Evolutionary conservation across 1,284 basidiomycete genomes (phyloP), one percentile per base, ranked within the genome.

Genomic region (Cutaneotrichosporon sp.): DNA sequence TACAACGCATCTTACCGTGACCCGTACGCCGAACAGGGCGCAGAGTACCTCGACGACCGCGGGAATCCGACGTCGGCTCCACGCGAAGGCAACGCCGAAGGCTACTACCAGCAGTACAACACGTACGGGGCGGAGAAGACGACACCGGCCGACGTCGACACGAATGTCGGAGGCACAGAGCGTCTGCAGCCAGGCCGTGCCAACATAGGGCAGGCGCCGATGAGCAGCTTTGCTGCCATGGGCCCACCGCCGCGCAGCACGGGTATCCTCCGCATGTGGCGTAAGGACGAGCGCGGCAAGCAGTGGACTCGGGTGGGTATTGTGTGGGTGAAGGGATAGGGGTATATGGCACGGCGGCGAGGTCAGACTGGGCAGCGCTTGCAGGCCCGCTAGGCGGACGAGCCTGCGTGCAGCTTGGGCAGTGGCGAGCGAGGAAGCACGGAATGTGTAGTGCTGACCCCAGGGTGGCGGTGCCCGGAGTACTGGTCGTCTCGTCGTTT

Each of bases 271-370:
- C 63, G 80, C 26, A 77, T 79, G 73, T 81, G 80, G 80, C 74
- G 80, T 53, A 81, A 80, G 69, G 80, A 78, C 64, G 78, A 80
- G 68, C 67, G 80, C 31, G 80, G 79, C 40, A 76, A 76, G 63
- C 78, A 80, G 59, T 81, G 79, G 79, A 73, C 70, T 26, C 73
- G 73, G 62, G 79, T 81, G 65, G 56, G 75, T 72, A 14, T 14
- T 30, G 53, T 9, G 38, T 40, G 38, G 9, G 38, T 11, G 38
- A 16, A 11, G 38, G 38, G 38, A 16, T 40, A 1, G 36, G 36
- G 13, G 36, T 2, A 13, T 9, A 9, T 36, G 36, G 36, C 4
- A 10, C 9, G 4, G 9, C 36, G 38, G 38, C 38, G 16, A 9
- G 6, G 47, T 21, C 47, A 49, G 22, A 49, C n/a, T 18, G 18